Evolutionary conservation across 495 filamentous ascomycete species (phyloP), one percentile per base, ranked within the genome.

Genomic region (Penicillium cataractarum): DNA sequence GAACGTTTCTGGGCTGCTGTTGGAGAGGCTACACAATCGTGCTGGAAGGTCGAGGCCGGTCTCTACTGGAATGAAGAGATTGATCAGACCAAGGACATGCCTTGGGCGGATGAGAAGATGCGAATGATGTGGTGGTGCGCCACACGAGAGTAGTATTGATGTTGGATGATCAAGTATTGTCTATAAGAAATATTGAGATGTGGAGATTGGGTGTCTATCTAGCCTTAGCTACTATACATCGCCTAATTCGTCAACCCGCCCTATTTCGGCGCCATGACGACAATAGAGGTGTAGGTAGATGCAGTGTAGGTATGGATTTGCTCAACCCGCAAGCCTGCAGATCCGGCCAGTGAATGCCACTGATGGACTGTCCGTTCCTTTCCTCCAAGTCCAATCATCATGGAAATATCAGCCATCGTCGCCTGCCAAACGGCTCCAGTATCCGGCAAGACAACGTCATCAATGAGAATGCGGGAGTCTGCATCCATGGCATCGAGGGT

Each of bases 1-100:
- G 74, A 78, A 69, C 63, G 65, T 12, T 67, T 84, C 55, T 85
- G 82, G 82, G 68, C 75, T 50, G 76, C 76, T 37, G 66, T 83
- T 50, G 81, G 76, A 4, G 63, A 68, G 33, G 68, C 59, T 19
- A 83, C 80, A 0, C 69, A 74, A 2, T 83, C 76, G 4, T 44
- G 53, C 26, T 82, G 79, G 79, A 69, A 54, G 52, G 75, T 78
- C 7, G 74, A 80, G 32, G 71, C 71, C 1, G 58, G 48, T 50
- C 60, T 66, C 17, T 63, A 67, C 39, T 33, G 3, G 8, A 60
- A 55, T 0, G 63, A 69, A 21, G 62, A 58, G 32, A 39, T 62
- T 15, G 61, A 62, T 27, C 50, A 67, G 51, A 57, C 49, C 12
- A 62, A 35, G 37, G 54, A 62, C 22, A 46, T 42, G 26, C 37